Conservation (phyloP, 768 basidiomycete genomes). For the Lactarius deliciosus region DNA sequence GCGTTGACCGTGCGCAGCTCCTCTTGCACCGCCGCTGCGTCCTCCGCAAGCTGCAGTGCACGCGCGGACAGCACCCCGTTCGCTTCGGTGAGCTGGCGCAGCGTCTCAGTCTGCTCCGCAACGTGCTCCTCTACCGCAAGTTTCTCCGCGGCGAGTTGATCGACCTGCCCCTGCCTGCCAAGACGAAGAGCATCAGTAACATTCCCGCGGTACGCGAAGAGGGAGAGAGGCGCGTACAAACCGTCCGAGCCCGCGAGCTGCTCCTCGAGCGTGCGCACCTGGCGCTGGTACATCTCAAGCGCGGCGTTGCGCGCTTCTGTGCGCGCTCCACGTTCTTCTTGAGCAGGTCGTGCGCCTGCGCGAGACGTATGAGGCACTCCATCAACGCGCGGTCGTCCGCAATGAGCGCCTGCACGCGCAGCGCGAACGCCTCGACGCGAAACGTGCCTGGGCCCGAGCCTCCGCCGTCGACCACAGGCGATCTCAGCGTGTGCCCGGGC, state of each 20-base stretch:
- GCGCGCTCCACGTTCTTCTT: slow-evolving; percentile 92
- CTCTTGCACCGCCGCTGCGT: slow-evolving; percentile 62
- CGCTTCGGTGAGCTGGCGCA: slow-evolving; percentile 69
- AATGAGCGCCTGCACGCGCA: slow-evolving; percentile 76
- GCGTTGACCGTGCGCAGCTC: slow-evolving; percentile 53
- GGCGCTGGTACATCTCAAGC: slow-evolving; percentile 88
- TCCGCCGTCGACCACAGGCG: slow-evolving; percentile 19
- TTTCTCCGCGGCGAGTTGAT: slow-evolving; percentile 61
- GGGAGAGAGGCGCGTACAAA: slow-evolving; percentile 45
- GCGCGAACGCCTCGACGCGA: slow-evolving; percentile 71
- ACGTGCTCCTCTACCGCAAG: slow-evolving; percentile 63
- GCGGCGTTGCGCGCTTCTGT: slow-evolving; percentile 81
- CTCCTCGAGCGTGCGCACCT: slow-evolving; percentile 78
- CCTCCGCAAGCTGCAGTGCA: slow-evolving; percentile 67
- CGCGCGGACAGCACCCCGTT: slow-evolving; percentile 76
- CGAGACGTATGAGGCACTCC: slow-evolving; percentile 79
- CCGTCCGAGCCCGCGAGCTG: slow-evolving; percentile 55
- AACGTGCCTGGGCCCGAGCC: slow-evolving; percentile 43
- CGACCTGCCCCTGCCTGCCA: slow-evolving; percentile 66
- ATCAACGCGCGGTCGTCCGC: slow-evolving; percentile 85
- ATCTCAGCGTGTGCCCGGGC: slow-evolving; percentile 29
- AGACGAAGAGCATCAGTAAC: background rate
- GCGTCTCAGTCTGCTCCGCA: slow-evolving; percentile 71
- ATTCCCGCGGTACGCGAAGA: background rate
- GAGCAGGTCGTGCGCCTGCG: slow-evolving; percentile 84